Conservation (phyloP, 441 rosid genomes). For the Capsella rubella region DNA sequence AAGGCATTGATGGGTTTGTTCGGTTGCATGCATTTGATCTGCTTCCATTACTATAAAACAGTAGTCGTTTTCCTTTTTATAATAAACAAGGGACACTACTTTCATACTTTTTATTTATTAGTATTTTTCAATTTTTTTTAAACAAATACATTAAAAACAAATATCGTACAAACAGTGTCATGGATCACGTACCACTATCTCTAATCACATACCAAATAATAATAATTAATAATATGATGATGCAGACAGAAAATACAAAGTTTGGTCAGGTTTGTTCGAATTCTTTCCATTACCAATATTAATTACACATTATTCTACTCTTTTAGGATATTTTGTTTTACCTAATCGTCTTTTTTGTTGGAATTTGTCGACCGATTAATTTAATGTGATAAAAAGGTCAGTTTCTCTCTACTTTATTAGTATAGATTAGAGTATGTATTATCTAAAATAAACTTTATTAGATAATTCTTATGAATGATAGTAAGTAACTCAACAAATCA, state of each 20-base stretch:
- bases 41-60: constrained; percentile 14
- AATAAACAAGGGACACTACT: no score
- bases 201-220: constrained; percentile 4
- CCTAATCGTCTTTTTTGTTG: constrained; percentile 41
- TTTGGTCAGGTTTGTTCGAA: constrained; percentile 45
- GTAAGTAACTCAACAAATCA: constrained; percentile 7
- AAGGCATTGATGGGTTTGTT: constrained; percentile 38
- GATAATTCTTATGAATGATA: not conserved
- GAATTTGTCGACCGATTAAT: constrained; percentile 33
- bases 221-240: no score
- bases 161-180: constrained; percentile 29
- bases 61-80: constrained; percentile 2
- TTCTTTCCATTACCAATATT: constrained; percentile 18
- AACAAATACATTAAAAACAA: not conserved
- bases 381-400: constrained; percentile 16
- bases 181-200: constrained; percentile 44
- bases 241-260: constrained; percentile 34
- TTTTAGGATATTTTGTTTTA: constrained; percentile 25
- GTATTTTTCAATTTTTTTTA: no score
- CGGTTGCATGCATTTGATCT: constrained; percentile 40
- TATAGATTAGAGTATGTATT: not conserved
- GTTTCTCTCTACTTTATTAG: not conserved
- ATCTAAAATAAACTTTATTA: constrained; percentile 16
- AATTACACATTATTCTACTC: not conserved
- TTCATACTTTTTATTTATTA: no score